These are phyloP conservation scores for Phyllosticta citrichinensis DNA, from an alignment of 2,329 filamentous ascomycete species.

Conservation along the genomic window DNA sequence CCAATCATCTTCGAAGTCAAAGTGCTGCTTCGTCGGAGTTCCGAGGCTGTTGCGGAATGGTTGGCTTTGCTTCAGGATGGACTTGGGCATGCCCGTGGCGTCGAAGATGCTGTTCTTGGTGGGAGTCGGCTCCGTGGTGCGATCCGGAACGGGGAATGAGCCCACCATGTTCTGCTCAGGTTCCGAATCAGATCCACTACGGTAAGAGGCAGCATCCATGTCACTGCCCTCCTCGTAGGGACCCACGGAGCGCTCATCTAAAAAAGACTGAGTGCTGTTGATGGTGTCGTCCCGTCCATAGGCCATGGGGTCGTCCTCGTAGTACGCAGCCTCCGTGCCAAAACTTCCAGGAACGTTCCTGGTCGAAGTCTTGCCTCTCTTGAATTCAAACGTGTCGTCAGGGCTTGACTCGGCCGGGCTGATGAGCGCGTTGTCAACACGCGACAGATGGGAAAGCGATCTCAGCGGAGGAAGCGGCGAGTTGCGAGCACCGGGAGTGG, in stretches of 20 bases:
- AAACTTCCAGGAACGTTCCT: conserved; percentile 70
- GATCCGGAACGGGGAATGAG: conserved; percentile 63
- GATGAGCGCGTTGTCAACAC: conserved; percentile 22
- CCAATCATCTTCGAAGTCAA: conserved; percentile 70
- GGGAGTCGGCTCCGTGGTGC: conserved; percentile 61
- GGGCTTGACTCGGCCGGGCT: conserved; percentile 35
- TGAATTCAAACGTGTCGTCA: conserved; percentile 48
- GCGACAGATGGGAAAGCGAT: conserved; percentile 8
- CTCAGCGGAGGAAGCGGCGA: conserved; percentile 16
- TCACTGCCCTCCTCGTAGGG: conserved; percentile 46
- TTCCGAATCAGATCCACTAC: conserved; percentile 62
- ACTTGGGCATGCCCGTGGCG: conserved; percentile 33
- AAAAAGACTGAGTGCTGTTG: conserved; percentile 61
- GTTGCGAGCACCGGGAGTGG: conserved; percentile 25
- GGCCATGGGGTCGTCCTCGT: conserved; percentile 44
- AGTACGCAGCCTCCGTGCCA: conserved; percentile 48
- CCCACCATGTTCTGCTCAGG: conserved; percentile 67
- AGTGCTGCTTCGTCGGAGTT: conserved; percentile 45
- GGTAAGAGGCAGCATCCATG: conserved; percentile 51
- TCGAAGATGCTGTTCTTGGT: conserved; percentile 22
- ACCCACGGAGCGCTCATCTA: conserved; percentile 84
- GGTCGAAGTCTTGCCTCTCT: conserved; percentile 35
- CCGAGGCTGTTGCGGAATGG: conserved; percentile 22
- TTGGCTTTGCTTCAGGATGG: conserved; percentile 36
- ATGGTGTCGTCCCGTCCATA: conserved; percentile 22